Evolutionary conservation across 208 protist genomes (phyloP).

Genomic region (Leishmania martiniquensis): DNA sequence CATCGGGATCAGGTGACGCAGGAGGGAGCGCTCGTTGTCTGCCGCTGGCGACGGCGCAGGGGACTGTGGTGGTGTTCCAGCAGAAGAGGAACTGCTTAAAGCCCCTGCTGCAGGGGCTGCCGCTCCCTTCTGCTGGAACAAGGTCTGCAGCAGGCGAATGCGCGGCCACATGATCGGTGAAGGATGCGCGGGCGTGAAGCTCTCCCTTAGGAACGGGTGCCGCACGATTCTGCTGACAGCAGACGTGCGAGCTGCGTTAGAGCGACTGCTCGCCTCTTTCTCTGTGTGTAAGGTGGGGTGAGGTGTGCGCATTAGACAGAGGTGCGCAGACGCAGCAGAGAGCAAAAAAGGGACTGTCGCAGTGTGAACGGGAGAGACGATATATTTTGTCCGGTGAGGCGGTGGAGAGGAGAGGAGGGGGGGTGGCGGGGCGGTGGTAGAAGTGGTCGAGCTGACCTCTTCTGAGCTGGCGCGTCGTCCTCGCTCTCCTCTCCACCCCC

Average conservation of each 20-base stretch:
- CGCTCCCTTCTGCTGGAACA: not conserved
- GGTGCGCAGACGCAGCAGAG: not conserved
- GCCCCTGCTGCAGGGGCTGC: not conserved
- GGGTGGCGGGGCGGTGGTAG: not conserved
- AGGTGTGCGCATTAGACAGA: not conserved
- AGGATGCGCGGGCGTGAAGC: not conserved
- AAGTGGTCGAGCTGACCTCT: not conserved
- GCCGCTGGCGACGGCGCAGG: constrained; percentile 1
- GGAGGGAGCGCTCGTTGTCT: constrained; percentile 51
- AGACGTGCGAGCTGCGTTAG: not conserved
- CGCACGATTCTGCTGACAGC: not conserved
- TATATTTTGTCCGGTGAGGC: not conserved
- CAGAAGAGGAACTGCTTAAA: not conserved
- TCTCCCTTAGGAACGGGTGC: not conserved
- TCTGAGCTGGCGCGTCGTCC: not conserved
- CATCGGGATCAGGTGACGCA: constrained; percentile 79
- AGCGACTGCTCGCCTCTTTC: not conserved
- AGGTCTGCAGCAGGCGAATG: constrained; percentile 6
- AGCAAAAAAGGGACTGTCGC: not conserved
- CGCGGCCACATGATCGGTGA: not conserved
- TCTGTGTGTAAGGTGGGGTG: not conserved
- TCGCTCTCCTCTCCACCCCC: not conserved
- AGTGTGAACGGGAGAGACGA: too few species aligned
- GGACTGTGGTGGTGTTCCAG: not conserved
- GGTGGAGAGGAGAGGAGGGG: too few species aligned